A percentile compares a stretch with the other conserved stretches of the same genome.
These are phyloP conservation scores for Colletotrichum noveboracense DNA, from an alignment of 2,329 filamentous ascomycete genomes.

Conservation along the genomic window DNA sequence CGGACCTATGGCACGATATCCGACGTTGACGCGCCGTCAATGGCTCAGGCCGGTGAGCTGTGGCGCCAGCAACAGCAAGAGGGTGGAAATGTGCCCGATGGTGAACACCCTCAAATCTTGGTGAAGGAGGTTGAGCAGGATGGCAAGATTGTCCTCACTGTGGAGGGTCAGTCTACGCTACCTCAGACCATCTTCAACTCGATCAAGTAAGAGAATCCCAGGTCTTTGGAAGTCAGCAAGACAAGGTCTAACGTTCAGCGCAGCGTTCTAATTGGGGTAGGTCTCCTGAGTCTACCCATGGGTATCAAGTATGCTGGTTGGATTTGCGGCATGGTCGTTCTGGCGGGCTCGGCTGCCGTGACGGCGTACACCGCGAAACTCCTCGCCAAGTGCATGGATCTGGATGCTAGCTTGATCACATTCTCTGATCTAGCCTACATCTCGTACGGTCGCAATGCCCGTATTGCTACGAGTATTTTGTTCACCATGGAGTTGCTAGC, in stretches of 20 bases:
- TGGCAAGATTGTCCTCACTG: conserved; percentile 81
- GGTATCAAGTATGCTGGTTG: conserved; percentile 88
- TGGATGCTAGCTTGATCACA: conserved; percentile 84
- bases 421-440: conserved; percentile 94
- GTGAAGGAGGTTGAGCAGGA: conserved; percentile 90
- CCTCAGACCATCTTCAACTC: conserved; percentile 97
- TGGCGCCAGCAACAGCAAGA: conserved; percentile 60
- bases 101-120: conserved; percentile 76
- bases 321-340: conserved; percentile 79
- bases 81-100: conserved; percentile 52
- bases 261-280: conserved; percentile 84
- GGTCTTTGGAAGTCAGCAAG: neutral
- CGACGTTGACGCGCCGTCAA: conserved; percentile 47
- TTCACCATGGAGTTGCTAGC: conserved; percentile 89
- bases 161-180: conserved; percentile 93
- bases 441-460: conserved; percentile 83
- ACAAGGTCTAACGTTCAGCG: neutral
- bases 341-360: conserved; percentile 74
- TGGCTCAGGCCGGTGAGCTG: conserved; percentile 55
- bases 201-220: conserved; percentile 64
- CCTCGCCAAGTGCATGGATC: conserved; percentile 86
- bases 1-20: conserved; percentile 61
- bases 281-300: conserved; percentile 85
- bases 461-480: conserved; percentile 81
- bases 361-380: conserved; percentile 88